Conservation (phyloP, 441 rosid species). For the Syzygium malaccense region DNA sequence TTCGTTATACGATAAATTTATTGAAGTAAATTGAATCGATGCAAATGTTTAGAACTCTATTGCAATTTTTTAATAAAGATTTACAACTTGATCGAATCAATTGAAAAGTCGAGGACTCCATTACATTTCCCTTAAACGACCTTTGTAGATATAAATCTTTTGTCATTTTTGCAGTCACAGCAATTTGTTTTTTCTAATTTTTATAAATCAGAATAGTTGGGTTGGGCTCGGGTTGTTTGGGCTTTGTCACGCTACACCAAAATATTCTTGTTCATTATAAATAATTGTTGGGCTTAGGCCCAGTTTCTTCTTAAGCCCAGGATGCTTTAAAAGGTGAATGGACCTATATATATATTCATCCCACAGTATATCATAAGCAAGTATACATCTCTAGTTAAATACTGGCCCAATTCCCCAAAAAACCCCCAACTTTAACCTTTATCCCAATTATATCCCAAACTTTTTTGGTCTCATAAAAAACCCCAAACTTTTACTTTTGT, state of each 20-base stretch:
- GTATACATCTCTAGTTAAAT: neutral
- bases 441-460: no score
- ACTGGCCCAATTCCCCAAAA: no score
- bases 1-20: neutral
- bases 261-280: neutral
- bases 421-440: no score
- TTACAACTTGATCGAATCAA: neutral
- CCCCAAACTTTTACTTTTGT: no score
- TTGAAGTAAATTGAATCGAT: neutral
- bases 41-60: neutral
- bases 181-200: neutral
- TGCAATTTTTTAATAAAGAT: neutral
- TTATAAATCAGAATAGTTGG: neutral
- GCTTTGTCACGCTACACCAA: neutral
- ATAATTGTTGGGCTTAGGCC: neutral
- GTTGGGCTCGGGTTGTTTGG: neutral
- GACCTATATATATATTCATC: neutral
- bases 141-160: neutral
- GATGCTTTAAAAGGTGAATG: fast-evolving
- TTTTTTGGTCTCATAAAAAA: no score
- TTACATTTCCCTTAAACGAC: neutral
- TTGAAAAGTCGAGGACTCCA: no score
- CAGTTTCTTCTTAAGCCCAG: neutral
- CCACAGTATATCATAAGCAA: neutral
- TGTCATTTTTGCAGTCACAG: neutral